Evolutionary conservation across 768 basidiomycete species (phyloP).

Genomic region (Galerina marginata): DNA sequence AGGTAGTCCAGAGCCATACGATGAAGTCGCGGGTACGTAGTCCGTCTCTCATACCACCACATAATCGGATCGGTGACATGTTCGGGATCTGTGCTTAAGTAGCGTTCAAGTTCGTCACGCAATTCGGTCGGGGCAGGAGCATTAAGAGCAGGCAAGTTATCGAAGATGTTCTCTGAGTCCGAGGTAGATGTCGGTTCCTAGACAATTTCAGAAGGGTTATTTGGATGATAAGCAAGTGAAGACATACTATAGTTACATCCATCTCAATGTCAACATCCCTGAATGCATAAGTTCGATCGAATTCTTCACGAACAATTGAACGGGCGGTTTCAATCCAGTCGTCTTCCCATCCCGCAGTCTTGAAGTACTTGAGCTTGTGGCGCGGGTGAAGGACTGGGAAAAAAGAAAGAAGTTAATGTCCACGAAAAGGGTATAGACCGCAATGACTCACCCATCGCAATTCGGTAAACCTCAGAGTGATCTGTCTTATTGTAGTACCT

Average conservation of each 20-base stretch:
- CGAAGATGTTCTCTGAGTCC: no score
- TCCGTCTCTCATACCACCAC: not conserved
- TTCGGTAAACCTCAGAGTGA: conserved; percentile 34
- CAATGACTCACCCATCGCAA: conserved; percentile 36
- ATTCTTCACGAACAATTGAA: not conserved
- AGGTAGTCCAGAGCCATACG: not conserved
- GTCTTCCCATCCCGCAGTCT: conserved; percentile 22
- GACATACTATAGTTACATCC: not conserved
- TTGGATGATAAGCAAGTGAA: no score
- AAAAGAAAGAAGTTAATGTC: not conserved
- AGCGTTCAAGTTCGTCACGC: no score
- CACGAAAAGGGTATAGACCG: not conserved
- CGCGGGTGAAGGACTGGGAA: conserved; percentile 31
- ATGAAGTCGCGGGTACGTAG: not conserved
- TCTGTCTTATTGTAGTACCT: conserved; percentile 37
- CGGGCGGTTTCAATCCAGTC: conserved; percentile 28
- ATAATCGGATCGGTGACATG: not conserved
- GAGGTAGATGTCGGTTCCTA: no score
- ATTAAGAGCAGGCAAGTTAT: no score
- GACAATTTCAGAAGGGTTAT: no score
- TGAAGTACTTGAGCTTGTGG: conserved; percentile 34
- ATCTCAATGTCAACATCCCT: not conserved
- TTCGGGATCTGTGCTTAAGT: not conserved
- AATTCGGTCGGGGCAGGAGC: no score
- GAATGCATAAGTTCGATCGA: not conserved